phyloP scores from a whole-genome alignment of 192 early-diverging fungal genomes.

The Coemansia pectinata region DNA sequence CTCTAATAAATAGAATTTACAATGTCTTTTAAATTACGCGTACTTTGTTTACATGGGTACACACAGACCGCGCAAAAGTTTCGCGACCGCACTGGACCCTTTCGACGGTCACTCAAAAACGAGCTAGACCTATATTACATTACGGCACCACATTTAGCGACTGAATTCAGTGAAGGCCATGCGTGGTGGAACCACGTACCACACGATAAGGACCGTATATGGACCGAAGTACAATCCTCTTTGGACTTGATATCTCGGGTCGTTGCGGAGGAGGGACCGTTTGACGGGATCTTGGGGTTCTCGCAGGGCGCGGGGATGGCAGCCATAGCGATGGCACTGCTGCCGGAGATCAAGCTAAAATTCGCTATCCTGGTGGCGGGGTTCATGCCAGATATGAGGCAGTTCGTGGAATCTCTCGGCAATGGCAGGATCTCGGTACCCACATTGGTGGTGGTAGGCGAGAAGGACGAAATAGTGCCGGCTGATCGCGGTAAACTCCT shows the following conservation, averaged over 20 bases:
- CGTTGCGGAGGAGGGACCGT: constrained; percentile 24
- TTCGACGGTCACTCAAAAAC: constrained; percentile 24
- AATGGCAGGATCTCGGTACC: neutral
- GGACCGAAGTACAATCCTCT: constrained; percentile 19
- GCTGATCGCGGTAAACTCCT: constrained; percentile 26
- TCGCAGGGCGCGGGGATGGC: constrained; percentile 52
- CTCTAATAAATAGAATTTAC: neutral
- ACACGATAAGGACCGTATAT: neutral
- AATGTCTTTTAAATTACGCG: constrained; percentile 9
- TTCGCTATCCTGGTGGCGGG: constrained; percentile 36
- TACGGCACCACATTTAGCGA: constrained; percentile 26
- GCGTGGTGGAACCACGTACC: constrained; percentile 44
- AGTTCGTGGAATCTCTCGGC: constrained; percentile 2
- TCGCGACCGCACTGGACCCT: constrained; percentile 41
- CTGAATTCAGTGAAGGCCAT: neutral
- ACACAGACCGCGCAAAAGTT: constrained; percentile 43
- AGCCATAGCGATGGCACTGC: constrained; percentile 19
- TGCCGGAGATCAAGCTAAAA: neutral
- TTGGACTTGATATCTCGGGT: neutral
- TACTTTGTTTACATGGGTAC: constrained; percentile 55
- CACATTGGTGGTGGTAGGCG: constrained; percentile 26
- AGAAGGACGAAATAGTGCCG: constrained; percentile 21
- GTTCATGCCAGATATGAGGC: constrained; percentile 21
- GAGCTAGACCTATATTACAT: constrained; percentile 24
- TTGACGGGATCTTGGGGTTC: constrained; percentile 44